Evolutionary conservation across 2,329 filamentous ascomycete genomes (phyloP).

Genomic region (Lecanicillium sp.): DNA sequence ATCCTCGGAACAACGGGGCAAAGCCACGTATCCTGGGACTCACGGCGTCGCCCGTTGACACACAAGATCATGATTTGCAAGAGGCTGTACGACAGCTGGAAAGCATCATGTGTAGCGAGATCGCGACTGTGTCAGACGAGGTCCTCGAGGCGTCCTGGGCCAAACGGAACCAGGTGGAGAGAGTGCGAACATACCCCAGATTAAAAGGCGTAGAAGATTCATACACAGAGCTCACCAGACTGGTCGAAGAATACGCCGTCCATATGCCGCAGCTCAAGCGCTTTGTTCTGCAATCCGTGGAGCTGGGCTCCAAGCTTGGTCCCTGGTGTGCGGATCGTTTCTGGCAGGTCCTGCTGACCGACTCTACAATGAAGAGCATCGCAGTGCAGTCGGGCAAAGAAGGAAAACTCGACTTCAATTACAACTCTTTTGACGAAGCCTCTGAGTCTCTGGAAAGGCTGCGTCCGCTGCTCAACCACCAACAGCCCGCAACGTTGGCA

Average conservation of each 20-base stretch:
- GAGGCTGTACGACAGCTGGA: slow-evolving; percentile 70
- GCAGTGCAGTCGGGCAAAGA: slow-evolving; percentile 47
- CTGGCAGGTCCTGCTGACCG: slow-evolving; percentile 65
- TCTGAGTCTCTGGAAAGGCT: slow-evolving; percentile 54
- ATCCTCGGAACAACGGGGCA: slow-evolving; percentile 45
- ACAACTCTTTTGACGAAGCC: slow-evolving; percentile 39
- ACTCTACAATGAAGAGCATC: slow-evolving; percentile 55
- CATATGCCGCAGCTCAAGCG: slow-evolving; percentile 43
- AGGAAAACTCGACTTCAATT: slow-evolving; percentile 16
- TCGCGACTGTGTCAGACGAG: slow-evolving; percentile 61
- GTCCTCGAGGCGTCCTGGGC: slow-evolving; percentile 21
- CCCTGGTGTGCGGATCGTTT: slow-evolving; percentile 79
- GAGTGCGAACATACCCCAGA: slow-evolving; percentile 37
- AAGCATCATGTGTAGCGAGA: slow-evolving; percentile 68
- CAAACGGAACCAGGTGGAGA: slow-evolving; percentile 41
- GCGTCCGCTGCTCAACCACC: slow-evolving; percentile 46
- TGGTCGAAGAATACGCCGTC: slow-evolving; percentile 42
- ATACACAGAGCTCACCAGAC: slow-evolving; percentile 58
- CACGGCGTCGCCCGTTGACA: slow-evolving; percentile 93
- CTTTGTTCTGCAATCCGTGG: slow-evolving; percentile 50
- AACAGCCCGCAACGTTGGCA: slow-evolving; percentile 37
- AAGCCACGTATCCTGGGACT: slow-evolving; percentile 80
- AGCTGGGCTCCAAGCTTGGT: slow-evolving; percentile 63
- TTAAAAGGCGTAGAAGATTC: slow-evolving; percentile 40
- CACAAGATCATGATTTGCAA: slow-evolving; percentile 61